Evolutionary conservation across 177 flowering plant genomes (phyloP), one percentile per base, ranked within the genome.

Genomic region (Tripterygium wilfordii): DNA sequence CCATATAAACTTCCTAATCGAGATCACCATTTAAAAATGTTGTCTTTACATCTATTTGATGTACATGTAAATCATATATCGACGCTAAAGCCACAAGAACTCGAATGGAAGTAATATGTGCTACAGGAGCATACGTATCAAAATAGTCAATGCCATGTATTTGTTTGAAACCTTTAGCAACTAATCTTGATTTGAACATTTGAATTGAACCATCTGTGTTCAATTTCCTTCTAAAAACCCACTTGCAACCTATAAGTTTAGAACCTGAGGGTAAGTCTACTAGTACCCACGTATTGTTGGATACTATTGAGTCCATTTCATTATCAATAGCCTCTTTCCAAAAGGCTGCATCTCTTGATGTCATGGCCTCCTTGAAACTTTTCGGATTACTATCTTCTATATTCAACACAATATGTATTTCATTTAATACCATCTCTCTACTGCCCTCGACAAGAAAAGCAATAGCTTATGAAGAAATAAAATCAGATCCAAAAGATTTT

Each of bases 41-140:
- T 38, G 23, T 48, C 19, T 48, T 32, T 5, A 48, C 29, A 48
- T 48, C 40, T 40, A 48, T 48, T 35, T 48, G 51, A 23, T 48
- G 51, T 9, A 48, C 28, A 8, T 32, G 40, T 5, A 48, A 23
- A 32, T 48, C 18, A 14, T 49, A 17, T 2, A 49, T 36, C 14
- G 29, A 1, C 1, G 38, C 39, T 2, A 53, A 4, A 9, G 30
- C 23, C 7, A 53, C 4, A 7, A 53, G 16, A 1, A 13, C 5
- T 19, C 41, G n/a, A 9, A 44, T 26, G 1, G 49, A n/a, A 4
- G 5, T 21, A 1, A 44, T 27, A 27, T 17, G 25, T 10, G 54
- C 23, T 8, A 44, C 39, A 19, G 36, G 39, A 18, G 57, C 25
- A 36, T 16, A 53, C 2, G 49, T 53, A 8, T 53, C 49, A 33